Evolutionary conservation across 1,284 basidiomycete genomes (phyloP), one percentile per base, ranked within the genome.

Genomic region (Microbotryum silenes-acaulis): DNA sequence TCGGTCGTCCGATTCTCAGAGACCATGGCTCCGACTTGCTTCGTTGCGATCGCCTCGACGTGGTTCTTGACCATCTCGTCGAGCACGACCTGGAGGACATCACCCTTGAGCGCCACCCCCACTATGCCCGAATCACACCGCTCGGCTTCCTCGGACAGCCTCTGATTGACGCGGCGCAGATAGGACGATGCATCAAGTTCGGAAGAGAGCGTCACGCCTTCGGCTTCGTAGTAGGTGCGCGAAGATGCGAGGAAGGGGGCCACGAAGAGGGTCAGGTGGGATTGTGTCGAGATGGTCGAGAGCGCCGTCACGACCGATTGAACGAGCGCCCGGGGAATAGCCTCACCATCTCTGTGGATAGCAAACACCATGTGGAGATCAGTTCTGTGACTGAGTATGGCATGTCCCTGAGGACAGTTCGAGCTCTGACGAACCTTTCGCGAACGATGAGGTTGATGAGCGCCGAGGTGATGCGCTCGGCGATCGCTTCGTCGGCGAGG

Each of bases 111-210:
- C 29, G 60, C 62, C 6, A 14, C 20, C 0, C 68, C 68, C 4
- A 87, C 74, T 2, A 87, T 42, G 37, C 37, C 74, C 0, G 76
- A 78, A 58, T 79, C 76, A 0, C 80, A 78, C 14, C 87, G 79
- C 27, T 78, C 74, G 3, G 75, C 73, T 70, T 91, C 88, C 69
- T 84, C 81, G 1, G 78, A 65, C 18, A 83, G 79, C 21, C 83
- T 78, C 29, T 69, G 45, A 21, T 78, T 73, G 18, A 80, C 78
- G 53, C 83, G 77, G 8, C 70, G 70, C 65, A 90, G 79, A 74
- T 87, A 90, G 1, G 73, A 74, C 54, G 56, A 31, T 33, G 67
- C 14, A 16, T 62, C 59, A 59, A 65, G 59, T 29, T 63, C 21
- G 51, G 52, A 47, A 16, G 60, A 27, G 5, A 62, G 59, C 0